Percentiles rank a stretch among this genome's conserved stretches.
phyloP scores from a whole-genome alignment of 2,329 filamentous ascomycete species.

The Alternaria metachromatica region DNA sequence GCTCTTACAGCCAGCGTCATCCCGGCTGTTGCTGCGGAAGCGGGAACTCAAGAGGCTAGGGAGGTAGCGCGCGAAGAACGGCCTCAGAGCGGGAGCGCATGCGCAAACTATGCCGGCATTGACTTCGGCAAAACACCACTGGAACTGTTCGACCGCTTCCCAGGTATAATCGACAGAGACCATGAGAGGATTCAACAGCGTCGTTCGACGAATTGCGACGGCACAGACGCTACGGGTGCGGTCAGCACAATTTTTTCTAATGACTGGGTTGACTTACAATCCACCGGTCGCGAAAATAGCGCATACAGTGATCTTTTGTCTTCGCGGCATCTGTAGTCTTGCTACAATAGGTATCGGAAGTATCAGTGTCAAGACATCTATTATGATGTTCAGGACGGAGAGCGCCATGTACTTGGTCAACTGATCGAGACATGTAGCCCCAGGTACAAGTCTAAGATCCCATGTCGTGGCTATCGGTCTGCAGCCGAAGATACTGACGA shows the following conservation, averaged over 20 bases:
- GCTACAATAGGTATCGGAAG: background rate
- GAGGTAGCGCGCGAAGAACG: background rate
- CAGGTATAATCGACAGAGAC: background rate
- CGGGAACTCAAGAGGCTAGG: background rate
- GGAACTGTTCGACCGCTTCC: background rate
- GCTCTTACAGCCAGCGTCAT: background rate
- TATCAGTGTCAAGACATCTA: background rate
- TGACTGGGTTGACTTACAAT: background rate
- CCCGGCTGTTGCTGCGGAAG: background rate
- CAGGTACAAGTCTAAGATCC: background rate
- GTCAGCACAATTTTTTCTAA: background rate
- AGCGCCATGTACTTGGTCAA: slow-evolving; percentile 1
- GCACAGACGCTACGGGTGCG: background rate
- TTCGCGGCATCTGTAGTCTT: background rate
- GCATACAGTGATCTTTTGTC: slow-evolving; percentile 1
- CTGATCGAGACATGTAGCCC: background rate
- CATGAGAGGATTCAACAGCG: background rate
- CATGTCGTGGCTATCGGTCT: background rate
- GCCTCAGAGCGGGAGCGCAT: background rate
- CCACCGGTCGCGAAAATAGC: background rate
- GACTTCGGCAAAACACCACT: background rate
- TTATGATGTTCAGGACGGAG: background rate
- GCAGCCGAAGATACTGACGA: slow-evolving; percentile 1
- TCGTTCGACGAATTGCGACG: background rate
- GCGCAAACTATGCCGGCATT: background rate